Evolutionary conservation across 331 rosid species (phyloP).

Genomic region (Malus hybrid): DNA sequence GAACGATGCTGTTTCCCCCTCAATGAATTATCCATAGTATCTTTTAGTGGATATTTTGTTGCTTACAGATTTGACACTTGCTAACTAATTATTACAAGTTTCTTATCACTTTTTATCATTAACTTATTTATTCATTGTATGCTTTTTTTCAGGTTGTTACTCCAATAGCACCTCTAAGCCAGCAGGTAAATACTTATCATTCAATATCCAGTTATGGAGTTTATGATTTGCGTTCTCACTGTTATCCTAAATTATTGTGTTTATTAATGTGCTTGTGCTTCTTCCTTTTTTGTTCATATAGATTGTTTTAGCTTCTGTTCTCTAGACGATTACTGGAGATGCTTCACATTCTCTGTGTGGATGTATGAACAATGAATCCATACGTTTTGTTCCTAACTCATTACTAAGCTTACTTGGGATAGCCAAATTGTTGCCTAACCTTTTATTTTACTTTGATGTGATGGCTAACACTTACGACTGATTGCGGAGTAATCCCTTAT

Average conservation of each 20-base stretch:
- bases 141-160: slow-evolving; percentile 85
- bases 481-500: background rate
- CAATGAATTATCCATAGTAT: background rate
- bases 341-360: background rate
- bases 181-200: slow-evolving; percentile 54
- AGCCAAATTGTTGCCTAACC: background rate
- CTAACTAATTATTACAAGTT: no score
- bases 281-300: background rate
- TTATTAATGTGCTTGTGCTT: background rate
- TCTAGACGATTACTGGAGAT: background rate
- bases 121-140: background rate
- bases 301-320: background rate
- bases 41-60: background rate
- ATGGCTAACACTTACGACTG: background rate
- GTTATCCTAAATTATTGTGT: background rate
- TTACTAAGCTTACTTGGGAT: background rate
- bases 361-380: background rate
- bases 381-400: background rate
- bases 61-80: background rate
- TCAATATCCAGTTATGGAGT: no score
- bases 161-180: slow-evolving; percentile 95
- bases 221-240: background rate
- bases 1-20: background rate
- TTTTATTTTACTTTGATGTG: background rate
- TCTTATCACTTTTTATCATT: background rate